Percentiles rank a stretch among this genome's conserved stretches.
These are phyloP conservation scores for Chaetomium cochliodes DNA, from an alignment of 495 filamentous ascomycete species.

Conservation along the genomic window DNA sequence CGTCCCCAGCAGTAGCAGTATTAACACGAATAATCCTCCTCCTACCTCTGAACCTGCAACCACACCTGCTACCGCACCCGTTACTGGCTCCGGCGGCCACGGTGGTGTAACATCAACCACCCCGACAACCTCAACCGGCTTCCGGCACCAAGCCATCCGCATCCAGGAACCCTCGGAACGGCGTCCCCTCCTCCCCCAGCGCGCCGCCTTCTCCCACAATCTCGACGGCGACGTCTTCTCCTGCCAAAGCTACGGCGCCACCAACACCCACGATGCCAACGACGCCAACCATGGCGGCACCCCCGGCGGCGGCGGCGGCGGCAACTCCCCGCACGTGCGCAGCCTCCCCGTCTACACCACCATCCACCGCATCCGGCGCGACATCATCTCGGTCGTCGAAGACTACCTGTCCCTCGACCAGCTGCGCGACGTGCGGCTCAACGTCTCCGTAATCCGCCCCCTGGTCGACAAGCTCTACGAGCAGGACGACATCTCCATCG, in stretches of 20 bases:
- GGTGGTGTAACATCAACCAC: background rate
- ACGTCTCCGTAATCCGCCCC: conserved; percentile 65
- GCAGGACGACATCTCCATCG: conserved; percentile 64
- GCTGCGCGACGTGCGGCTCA: conserved; percentile 65
- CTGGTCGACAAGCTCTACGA: conserved; percentile 69
- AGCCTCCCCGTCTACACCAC: conserved; percentile 54
- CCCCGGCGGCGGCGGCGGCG: too few species aligned
- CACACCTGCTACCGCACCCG: background rate
- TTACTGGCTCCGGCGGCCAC: background rate
- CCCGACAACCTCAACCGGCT: background rate
- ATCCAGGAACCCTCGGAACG: conserved; percentile 37
- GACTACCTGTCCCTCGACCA: conserved; percentile 62
- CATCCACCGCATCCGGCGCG: conserved; percentile 53
- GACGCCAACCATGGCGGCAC: conserved; percentile 21
- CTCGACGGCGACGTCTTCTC: conserved; percentile 33
- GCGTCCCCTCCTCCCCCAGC: conserved; percentile 31
- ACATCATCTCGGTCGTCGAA: conserved; percentile 52
- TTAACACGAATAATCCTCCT: background rate
- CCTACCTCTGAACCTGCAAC: too few species aligned
- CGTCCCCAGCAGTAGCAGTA: background rate
- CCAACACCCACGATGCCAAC: conserved; percentile 22
- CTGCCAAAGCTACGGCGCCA: conserved; percentile 25
- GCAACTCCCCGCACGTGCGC: conserved; percentile 34
- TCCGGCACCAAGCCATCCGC: conserved; percentile 24
- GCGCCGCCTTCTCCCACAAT: conserved; percentile 31